Percentiles rank a stretch among this genome's conserved stretches.
Conservation (phyloP, 2,329 filamentous ascomycete species). For the Tolypocladium nubicola region DNA sequence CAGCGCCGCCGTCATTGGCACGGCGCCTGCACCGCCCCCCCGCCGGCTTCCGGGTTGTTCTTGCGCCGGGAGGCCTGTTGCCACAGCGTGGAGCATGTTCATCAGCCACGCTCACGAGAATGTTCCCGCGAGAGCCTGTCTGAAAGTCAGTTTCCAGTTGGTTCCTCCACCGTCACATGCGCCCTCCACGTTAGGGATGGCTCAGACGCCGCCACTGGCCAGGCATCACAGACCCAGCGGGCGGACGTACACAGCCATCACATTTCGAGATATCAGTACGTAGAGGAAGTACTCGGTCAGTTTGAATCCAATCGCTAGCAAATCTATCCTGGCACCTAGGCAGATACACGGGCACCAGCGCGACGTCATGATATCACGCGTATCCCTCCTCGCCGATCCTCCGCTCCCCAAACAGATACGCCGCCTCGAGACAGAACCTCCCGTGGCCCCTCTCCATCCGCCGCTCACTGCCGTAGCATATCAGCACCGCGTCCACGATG, state of each 20-base stretch:
- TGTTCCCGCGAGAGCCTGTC: not conserved
- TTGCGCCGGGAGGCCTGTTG: not conserved
- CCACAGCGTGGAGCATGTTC: not conserved
- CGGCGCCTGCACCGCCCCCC: not conserved
- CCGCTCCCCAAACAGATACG: conserved; percentile 72
- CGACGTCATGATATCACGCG: not conserved
- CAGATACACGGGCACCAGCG: not conserved
- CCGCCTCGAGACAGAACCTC: conserved; percentile 86
- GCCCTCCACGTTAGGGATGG: not conserved
- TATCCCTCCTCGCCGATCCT: conserved; percentile 12
- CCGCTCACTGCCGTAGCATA: conserved; percentile 91
- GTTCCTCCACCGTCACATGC: not conserved
- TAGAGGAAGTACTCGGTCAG: not conserved
- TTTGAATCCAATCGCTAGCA: not conserved
- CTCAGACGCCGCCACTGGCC: not conserved
- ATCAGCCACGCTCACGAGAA: conserved; percentile 1
- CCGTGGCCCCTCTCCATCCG: conserved; percentile 55
- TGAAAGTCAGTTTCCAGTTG: not conserved
- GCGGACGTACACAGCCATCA: not conserved
- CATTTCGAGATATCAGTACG: not conserved
- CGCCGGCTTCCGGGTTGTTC: not conserved
- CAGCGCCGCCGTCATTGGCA: not conserved
- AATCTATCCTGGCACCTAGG: not conserved
- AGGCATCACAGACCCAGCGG: too few species aligned
- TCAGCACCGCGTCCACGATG: conserved; percentile 77